Base-by-base conservation (phyloP, 805 yeast genomes). In the Yarrowia divulgata region DNA sequence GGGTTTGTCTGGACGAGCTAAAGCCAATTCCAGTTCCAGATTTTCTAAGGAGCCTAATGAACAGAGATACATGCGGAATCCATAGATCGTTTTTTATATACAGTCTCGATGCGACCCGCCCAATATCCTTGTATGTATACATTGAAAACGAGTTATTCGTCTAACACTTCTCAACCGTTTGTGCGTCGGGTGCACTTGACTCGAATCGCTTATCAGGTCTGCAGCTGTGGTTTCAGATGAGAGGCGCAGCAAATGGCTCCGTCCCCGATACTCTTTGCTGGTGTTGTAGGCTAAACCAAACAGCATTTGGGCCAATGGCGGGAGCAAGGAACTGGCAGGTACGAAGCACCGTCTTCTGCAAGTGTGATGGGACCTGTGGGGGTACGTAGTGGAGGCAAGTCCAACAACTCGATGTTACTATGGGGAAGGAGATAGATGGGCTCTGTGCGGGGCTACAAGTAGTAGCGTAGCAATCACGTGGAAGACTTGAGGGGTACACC, bases 361-460 rank as follows among this genome's bases (percentile, higher is more conserved):
- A 37, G 60, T 37, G 60, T 39, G 60, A 54, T 54, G 60, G 43
- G 60, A 49, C 35, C 39, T 54, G 60, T 54, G 60, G 60, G 58
- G 58, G 58, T 23, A 32, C 29, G 29, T 23, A 23, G 54, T n/a
- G 14, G 1, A 35, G 23, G 18, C 9, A 18, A 14, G 29, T 34
- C 16, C 42, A 35, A 34, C 35, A 14, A 13, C 37, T 0, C 3
- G 19, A 32, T 16, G 39, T n/a, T 14, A n/a, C 19, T 5, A n/a
- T n/a, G 55, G 14, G 19, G 55, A 34, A 32, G 29, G 55, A 9
- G 10, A 52, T 35, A 52, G 43, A 18, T 10, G 40, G 32, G 16
- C n/a, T 16, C 23, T 8, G 3, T 14, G 55, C 32, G 55, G 58
- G 58, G 49, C 29, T 23, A 23, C 29, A 4, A 29, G 12, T 35